A percentile compares a stretch with the other conserved stretches of the same genome.
phyloP scores from a whole-genome alignment of 176 grass and related monocot species.

The Lolium perenne region DNA sequence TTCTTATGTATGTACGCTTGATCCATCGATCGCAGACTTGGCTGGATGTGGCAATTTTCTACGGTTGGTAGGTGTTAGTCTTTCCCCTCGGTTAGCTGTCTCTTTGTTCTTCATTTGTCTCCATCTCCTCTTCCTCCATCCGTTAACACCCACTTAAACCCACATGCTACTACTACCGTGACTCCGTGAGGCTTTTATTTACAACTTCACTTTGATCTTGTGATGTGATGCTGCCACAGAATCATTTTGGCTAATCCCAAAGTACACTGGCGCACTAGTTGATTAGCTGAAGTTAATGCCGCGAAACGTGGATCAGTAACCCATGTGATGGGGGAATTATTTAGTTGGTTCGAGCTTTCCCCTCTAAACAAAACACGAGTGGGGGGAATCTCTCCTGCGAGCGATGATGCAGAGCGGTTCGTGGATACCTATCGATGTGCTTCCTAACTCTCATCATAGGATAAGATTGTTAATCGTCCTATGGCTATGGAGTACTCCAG shows the following conservation, averaged over 20 bases:
- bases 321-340: constrained; percentile 21
- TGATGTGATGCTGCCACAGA: constrained; percentile 25
- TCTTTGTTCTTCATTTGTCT: neutral
- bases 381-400: constrained; percentile 24
- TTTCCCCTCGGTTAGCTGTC: neutral
- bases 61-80: constrained; percentile 12
- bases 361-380: neutral
- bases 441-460: neutral
- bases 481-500: neutral
- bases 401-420: neutral
- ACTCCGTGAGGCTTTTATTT: neutral
- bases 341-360: neutral
- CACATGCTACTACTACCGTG: neutral
- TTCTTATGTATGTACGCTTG: constrained; percentile 25
- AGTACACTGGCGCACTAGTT: neutral
- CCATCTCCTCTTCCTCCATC: neutral
- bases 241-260: neutral
- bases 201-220: neutral
- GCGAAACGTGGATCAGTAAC: neutral
- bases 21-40: constrained; percentile 32
- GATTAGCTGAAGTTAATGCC: neutral
- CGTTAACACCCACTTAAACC: neutral
- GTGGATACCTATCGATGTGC: neutral
- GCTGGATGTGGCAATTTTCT: constrained; percentile 24
- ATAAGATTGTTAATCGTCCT: constrained; percentile 19